Conservation (phyloP, 495 filamentous ascomycete genomes). For the Annulohypoxylon bovei region DNA sequence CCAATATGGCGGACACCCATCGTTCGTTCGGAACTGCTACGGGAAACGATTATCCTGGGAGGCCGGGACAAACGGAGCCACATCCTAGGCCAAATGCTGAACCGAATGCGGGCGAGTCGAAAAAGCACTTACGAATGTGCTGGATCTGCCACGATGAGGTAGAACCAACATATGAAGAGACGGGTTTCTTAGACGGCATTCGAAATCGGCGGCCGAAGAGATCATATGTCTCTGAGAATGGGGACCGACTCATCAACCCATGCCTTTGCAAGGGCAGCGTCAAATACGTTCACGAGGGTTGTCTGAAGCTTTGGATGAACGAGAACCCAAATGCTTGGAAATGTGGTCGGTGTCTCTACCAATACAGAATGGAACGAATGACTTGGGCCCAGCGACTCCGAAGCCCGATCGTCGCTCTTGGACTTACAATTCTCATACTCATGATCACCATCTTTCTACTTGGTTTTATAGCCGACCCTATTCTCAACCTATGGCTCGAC, state of each 20-base stretch:
- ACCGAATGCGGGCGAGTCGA: slow-evolving; percentile 42
- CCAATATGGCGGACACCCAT: slow-evolving; percentile 17
- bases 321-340: slow-evolving; percentile 80
- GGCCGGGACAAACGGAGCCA: slow-evolving; percentile 10
- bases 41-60: slow-evolving; percentile 23
- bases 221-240: slow-evolving; percentile 78
- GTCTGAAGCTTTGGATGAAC: slow-evolving; percentile 85
- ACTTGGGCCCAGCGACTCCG: slow-evolving; percentile 78
- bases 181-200: slow-evolving; percentile 68
- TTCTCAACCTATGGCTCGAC: slow-evolving; percentile 88
- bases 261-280: slow-evolving; percentile 94
- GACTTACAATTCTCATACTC: slow-evolving; percentile 75
- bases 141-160: slow-evolving; percentile 93
- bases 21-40: slow-evolving; percentile 23
- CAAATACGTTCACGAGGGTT: slow-evolving; percentile 95
- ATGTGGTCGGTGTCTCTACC: slow-evolving; percentile 88
- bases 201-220: slow-evolving; percentile 70
- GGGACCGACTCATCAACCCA: slow-evolving; percentile 85
- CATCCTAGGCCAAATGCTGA: slow-evolving; percentile 37
- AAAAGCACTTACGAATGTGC: slow-evolving; percentile 68
- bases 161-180: slow-evolving; percentile 75
- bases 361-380: slow-evolving; percentile 83
- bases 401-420: slow-evolving; percentile 70
- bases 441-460: slow-evolving; percentile 76
- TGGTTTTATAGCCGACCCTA: slow-evolving; percentile 91